A percentile compares a stretch with the other conserved stretches of the same genome.
phyloP scores from a whole-genome alignment of 2,329 filamentous ascomycete genomes.

The Sclerotinia subarctica region DNA sequence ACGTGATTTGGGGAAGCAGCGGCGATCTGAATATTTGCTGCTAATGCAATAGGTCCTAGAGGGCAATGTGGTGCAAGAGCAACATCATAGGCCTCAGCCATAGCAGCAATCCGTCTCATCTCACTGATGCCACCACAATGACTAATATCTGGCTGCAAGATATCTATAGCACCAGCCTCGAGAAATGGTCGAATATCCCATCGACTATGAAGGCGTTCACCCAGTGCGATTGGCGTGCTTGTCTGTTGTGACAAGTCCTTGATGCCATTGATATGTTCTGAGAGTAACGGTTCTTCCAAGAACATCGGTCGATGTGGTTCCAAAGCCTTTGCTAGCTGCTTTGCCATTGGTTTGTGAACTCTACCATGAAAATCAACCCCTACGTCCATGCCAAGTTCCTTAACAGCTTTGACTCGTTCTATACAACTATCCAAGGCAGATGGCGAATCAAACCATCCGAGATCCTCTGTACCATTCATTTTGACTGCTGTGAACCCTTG shows the following conservation, averaged over 20 bases:
- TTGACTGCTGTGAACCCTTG: constrained; percentile 68
- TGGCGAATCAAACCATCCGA: constrained; percentile 74
- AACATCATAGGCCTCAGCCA: constrained; percentile 72
- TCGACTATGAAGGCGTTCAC: constrained; percentile 66
- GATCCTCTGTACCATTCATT: constrained; percentile 76
- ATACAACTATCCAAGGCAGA: constrained; percentile 59
- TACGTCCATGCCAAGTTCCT: constrained; percentile 65
- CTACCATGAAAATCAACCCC: constrained; percentile 77
- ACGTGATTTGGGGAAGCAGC: constrained; percentile 60
- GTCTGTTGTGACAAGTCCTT: constrained; percentile 57
- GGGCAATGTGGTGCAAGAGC: constrained; percentile 72
- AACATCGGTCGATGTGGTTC: constrained; percentile 70
- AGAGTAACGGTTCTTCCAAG: constrained; percentile 70
- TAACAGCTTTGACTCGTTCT: constrained; percentile 66
- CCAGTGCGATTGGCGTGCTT: constrained; percentile 65
- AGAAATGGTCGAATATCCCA: constrained; percentile 74
- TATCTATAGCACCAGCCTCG: constrained; percentile 64
- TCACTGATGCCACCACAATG: constrained; percentile 74
- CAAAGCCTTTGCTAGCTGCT: constrained; percentile 65
- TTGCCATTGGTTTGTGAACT: constrained; percentile 77
- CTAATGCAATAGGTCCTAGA: constrained; percentile 68
- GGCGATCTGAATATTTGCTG: constrained; percentile 67
- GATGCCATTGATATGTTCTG: constrained; percentile 58
- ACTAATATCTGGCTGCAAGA: constrained; percentile 69
- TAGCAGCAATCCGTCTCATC: constrained; percentile 63